Percentiles rank a stretch among this genome's conserved stretches.
phyloP scores from a whole-genome alignment of 805 yeast species.

The Tetrapisispora pingtungensis region DNA sequence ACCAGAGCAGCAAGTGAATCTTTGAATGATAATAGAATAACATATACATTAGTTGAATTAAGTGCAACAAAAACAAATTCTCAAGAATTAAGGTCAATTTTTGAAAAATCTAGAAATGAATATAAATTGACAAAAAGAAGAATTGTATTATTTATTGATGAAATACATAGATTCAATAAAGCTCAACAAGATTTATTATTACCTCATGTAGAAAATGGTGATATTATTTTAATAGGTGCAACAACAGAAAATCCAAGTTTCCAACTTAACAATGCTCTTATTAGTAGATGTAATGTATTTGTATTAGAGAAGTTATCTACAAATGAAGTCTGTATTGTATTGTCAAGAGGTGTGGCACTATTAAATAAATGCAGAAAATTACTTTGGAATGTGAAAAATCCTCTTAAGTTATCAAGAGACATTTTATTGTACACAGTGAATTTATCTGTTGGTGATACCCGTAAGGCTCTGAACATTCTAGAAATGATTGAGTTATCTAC shows the following conservation, averaged over 20 bases:
- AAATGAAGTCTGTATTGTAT: conserved; percentile 42
- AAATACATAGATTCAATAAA: conserved; percentile 79
- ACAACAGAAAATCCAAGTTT: conserved; percentile 92
- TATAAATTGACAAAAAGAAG: conserved; percentile 36
- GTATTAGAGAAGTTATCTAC: conserved; percentile 45
- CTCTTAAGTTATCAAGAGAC: conserved; percentile 43
- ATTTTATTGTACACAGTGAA: conserved; percentile 60
- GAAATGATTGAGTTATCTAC: conserved; percentile 68
- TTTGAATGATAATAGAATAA: conserved; percentile 1
- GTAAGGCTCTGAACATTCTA: conserved; percentile 69
- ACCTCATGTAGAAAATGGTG: conserved; percentile 78
- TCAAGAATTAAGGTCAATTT: conserved; percentile 52
- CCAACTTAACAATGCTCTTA: conserved; percentile 68
- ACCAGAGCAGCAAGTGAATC: conserved; percentile 19
- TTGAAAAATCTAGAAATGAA: conserved; percentile 35
- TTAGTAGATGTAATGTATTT: conserved; percentile 78
- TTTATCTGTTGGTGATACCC: conserved; percentile 79
- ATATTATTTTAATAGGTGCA: conserved; percentile 81
- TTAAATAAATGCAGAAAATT: conserved; percentile 50
- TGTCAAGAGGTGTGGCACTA: conserved; percentile 47
- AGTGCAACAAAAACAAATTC: conserved; percentile 65
- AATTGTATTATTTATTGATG: conserved; percentile 80
- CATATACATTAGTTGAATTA: conserved; percentile 55
- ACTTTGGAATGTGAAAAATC: conserved; percentile 30
- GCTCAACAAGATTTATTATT: conserved; percentile 82